phyloP scores from a whole-genome alignment of 2,329 filamentous ascomycete genomes.

The Leptographium flavum region DNA sequence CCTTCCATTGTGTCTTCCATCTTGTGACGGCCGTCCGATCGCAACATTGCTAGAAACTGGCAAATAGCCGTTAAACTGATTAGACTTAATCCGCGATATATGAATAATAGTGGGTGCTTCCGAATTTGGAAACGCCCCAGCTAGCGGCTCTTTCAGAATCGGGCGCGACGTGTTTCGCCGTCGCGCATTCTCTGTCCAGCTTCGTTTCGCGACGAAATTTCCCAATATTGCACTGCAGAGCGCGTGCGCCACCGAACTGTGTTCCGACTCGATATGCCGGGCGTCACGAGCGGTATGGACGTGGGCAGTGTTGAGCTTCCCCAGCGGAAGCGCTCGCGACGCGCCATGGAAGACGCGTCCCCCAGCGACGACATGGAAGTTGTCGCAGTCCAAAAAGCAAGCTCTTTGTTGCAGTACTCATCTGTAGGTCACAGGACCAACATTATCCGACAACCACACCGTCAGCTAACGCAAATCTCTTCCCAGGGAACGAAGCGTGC shows the following conservation, averaged over 20 bases:
- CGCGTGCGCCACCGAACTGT: not conserved
- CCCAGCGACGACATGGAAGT: constrained; percentile 17
- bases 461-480: not conserved
- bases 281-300: constrained; percentile 9
- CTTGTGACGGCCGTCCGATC: not conserved
- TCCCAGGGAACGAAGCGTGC: constrained; percentile 19
- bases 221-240: not conserved
- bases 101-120: not conserved
- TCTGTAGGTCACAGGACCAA: constrained; percentile 24
- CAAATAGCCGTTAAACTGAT: not conserved
- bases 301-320: not conserved
- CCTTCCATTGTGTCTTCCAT: not conserved
- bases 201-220: not conserved
- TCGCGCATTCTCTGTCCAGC: not conserved
- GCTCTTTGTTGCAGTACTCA: constrained; percentile 24
- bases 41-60: not conserved
- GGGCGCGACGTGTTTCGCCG: no score
- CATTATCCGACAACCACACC: no score
- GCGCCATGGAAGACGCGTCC: constrained; percentile 16
- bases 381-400: constrained; percentile 23
- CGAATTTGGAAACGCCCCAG: not conserved
- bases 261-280: constrained; percentile 14
- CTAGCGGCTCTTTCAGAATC: not conserved
- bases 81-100: not conserved
- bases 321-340: constrained; percentile 28